These are phyloP conservation scores for Cnidoscolus chayamansa DNA, from an alignment of 441 rosid genomes.

Conservation along the genomic window DNA sequence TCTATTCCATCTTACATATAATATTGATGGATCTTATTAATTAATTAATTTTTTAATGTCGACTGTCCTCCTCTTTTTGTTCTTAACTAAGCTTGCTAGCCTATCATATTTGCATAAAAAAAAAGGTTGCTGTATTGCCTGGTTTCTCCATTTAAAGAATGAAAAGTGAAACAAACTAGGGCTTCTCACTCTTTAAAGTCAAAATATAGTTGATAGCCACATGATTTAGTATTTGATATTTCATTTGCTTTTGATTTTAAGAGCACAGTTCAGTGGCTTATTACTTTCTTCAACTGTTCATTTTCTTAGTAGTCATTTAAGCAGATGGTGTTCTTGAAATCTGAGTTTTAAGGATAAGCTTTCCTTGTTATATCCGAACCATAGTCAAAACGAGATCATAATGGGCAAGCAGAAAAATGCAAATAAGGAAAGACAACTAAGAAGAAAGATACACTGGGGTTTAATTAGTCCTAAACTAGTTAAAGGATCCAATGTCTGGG, in stretches of 20 bases:
- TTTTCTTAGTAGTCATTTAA: neutral
- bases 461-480: neutral
- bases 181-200: neutral
- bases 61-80: constrained; percentile 10
- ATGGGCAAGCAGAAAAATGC: neutral
- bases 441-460: neutral
- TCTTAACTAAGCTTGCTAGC: neutral
- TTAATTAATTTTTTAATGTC: constrained; percentile 13
- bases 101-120: neutral
- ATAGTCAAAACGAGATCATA: neutral
- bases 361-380: neutral
- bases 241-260: neutral
- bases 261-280: neutral
- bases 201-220: neutral
- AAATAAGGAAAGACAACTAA: neutral
- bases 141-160: constrained; percentile 2
- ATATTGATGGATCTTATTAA: constrained; percentile 15
- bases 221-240: neutral
- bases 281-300: neutral
- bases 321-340: constrained; percentile 3
- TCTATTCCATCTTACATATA: constrained; percentile 8
- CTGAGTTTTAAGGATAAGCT: neutral
- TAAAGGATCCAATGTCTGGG: neutral
- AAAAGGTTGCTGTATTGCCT: constrained; percentile 1
- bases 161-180: constrained; percentile 4